Evolutionary conservation across 768 basidiomycete genomes (phyloP).

Genomic region (Roridomyces roridus): DNA sequence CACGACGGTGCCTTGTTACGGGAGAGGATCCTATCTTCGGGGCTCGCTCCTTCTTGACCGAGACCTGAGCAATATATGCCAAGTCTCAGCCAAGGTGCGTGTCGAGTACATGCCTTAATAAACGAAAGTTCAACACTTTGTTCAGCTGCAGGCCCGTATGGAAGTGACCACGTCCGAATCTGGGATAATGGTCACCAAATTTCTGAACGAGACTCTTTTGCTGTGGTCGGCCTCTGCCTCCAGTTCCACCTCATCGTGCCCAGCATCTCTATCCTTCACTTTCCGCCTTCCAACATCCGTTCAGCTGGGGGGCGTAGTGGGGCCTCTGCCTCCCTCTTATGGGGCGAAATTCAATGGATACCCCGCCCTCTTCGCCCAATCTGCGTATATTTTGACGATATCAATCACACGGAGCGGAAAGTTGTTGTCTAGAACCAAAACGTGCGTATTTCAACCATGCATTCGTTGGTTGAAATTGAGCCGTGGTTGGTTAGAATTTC

Average conservation of each 20-base stretch:
- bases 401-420: too few relatives aligned
- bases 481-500: neutral
- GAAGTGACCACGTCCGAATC: conserved; percentile 12
- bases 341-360: too few relatives aligned
- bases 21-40: neutral
- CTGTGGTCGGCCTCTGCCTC: conserved; percentile 16
- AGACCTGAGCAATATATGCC: conserved; percentile 5
- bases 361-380: too few relatives aligned
- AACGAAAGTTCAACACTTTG: neutral
- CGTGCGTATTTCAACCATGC: too few relatives aligned
- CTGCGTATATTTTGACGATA: too few relatives aligned
- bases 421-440: too few relatives aligned
- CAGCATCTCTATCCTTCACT: conserved; percentile 14
- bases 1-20: conserved; percentile 4
- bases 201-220: neutral
- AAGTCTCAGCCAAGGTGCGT: conserved; percentile 14
- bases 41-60: conserved; percentile 14
- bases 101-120: neutral
- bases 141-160: conserved; percentile 18
- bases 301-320: too few relatives aligned
- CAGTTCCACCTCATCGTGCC: conserved; percentile 2
- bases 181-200: neutral
- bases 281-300: too few relatives aligned
- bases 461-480: too few relatives aligned
- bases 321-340: too few relatives aligned